Evolutionary conservation across 148 eudicot genomes (phyloP).

Genomic region (Pouteria glomerata): DNA sequence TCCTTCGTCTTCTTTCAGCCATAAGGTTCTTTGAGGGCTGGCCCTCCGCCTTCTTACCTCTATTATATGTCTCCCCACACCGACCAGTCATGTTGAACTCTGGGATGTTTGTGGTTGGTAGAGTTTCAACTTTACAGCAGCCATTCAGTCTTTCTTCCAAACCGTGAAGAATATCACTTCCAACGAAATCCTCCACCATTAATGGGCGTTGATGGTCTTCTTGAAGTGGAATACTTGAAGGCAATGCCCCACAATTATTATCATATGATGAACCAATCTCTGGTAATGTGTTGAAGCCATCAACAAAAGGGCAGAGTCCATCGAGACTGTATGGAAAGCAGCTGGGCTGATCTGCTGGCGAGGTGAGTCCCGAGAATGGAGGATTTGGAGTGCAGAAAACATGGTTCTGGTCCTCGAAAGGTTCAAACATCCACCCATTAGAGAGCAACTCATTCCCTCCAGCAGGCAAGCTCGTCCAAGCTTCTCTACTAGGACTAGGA

Average conservation of each 20-base stretch:
- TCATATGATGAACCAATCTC: conserved; percentile 10
- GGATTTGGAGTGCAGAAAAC: conserved; percentile 17
- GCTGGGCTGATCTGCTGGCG: conserved; percentile 13
- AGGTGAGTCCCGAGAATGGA: conserved; percentile 19
- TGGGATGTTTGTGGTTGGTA: neutral
- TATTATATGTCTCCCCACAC: conserved; percentile 13
- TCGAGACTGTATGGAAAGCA: conserved; percentile 15
- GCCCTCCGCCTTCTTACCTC: conserved; percentile 24
- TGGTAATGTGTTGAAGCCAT: neutral
- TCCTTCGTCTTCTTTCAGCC: conserved; percentile 51
- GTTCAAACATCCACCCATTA: conserved; percentile 19
- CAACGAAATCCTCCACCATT: conserved; percentile 15
- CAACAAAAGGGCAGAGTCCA: conserved; percentile 22
- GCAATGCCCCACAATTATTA: neutral
- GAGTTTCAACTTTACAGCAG: conserved; percentile 12
- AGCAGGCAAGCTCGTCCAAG: conserved; percentile 10
- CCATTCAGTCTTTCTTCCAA: conserved; percentile 13
- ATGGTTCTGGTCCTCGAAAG: conserved; percentile 18
- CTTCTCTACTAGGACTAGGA: conserved; percentile 20
- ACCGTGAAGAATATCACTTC: conserved; percentile 4
- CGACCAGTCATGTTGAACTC: conserved; percentile 2
- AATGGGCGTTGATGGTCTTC: neutral
- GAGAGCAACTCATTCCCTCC: conserved; percentile 22
- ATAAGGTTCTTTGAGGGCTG: conserved; percentile 49
- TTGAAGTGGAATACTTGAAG: neutral